These are phyloP conservation scores for Solanum bulbocastanum DNA, from an alignment of 257 asterid genomes.

Conservation along the genomic window DNA sequence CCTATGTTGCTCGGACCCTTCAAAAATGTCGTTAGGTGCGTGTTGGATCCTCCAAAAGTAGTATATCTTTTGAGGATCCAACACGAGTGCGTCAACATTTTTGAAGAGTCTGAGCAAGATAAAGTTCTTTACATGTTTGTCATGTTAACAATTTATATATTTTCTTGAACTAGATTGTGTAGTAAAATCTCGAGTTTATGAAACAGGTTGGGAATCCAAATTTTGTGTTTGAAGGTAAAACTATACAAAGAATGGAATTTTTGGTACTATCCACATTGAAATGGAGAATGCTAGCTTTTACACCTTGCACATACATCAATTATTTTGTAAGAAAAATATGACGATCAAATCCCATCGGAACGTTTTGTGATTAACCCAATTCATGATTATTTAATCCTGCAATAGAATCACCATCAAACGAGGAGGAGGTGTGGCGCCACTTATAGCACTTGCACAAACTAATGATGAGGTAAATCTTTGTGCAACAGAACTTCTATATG, in stretches of 20 bases:
- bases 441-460: too few relatives aligned
- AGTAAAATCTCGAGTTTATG: neutral
- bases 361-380: neutral
- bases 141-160: neutral
- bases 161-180: neutral
- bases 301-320: constrained; percentile 58
- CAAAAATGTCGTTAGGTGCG: too few relatives aligned
- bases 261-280: constrained; percentile 45
- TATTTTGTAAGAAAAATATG: constrained; percentile 34
- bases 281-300: constrained; percentile 57
- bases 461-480: too few relatives aligned
- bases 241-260: constrained; percentile 68
- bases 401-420: too few relatives aligned
- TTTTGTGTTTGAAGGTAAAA: constrained; percentile 42
- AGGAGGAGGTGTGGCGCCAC: too few relatives aligned
- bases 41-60: neutral
- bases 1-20: too few relatives aligned
- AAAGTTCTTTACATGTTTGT: neutral
- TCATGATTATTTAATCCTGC: too few relatives aligned
- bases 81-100: neutral
- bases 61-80: neutral
- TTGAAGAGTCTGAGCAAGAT: neutral
- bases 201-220: constrained; percentile 51
- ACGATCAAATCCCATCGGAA: constrained; percentile 2
- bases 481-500: too few relatives aligned